phyloP scores from a whole-genome alignment of 352 stramenopile species.

The Blastocystis sp. region DNA sequence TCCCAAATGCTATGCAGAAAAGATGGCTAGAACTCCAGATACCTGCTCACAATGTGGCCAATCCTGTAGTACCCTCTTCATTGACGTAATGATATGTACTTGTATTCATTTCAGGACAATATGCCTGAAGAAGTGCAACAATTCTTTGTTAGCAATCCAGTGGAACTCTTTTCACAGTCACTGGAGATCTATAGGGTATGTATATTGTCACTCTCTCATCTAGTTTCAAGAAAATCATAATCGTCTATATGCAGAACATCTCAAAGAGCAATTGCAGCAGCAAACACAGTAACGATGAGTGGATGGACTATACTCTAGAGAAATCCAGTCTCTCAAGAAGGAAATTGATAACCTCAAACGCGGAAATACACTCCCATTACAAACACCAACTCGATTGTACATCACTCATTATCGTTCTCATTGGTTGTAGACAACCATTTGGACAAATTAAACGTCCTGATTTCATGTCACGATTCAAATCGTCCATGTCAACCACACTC shows the following conservation, averaged over 20 bases:
- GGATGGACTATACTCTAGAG: background rate
- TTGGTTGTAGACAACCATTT: background rate
- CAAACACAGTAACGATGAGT: background rate
- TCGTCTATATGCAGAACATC: background rate
- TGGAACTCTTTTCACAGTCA: background rate
- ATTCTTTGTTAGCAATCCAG: background rate
- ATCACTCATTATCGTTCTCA: background rate
- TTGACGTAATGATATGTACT: background rate
- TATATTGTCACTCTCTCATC: no score
- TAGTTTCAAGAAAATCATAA: conserved; percentile 30
- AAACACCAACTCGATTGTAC: background rate
- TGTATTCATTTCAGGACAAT: background rate
- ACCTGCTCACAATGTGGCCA: background rate
- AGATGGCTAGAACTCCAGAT: background rate
- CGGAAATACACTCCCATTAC: background rate
- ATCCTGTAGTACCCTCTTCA: background rate
- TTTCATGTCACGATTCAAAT: conserved; percentile 14
- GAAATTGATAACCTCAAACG: background rate
- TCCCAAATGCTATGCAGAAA: background rate
- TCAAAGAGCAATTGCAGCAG: background rate
- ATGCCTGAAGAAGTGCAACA: conserved; percentile 9
- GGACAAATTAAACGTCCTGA: background rate
- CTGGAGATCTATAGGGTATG: background rate
- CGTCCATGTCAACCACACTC: background rate
- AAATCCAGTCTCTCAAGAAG: background rate